Evolutionary conservation across 2,329 filamentous ascomycete species (phyloP), one percentile per base, ranked within the genome.

Genomic region (Fusarium haematococcum): DNA sequence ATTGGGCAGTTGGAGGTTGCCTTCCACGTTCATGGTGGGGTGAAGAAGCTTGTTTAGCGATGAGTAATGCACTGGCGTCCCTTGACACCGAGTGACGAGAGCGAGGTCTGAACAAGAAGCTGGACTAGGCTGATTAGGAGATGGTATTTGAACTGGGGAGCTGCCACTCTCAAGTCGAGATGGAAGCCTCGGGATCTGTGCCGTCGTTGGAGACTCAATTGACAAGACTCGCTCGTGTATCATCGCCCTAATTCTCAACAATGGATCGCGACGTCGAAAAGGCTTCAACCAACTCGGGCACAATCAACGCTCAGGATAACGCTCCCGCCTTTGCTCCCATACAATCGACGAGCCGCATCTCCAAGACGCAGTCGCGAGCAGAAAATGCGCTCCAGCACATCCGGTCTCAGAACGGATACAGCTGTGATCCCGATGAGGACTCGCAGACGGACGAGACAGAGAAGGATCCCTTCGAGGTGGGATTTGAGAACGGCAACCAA

Each of bases 401-500:
- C 32, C 80, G 83, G 27, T 87, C 85, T 18, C 83, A 86, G 52
- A 87, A 87, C 69, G 85, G 86, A 30, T 86, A 85, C 69, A 82
- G 85, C 57, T 82, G 83, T 39, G 82, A 83, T 68, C 68, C 63
- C 4, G 74, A 74, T 5, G 57, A 57, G 20, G 61, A 63, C 33
- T 63, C 61, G 35, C 61, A 50, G 30, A 56, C 61, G 14, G 61
- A 37, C 25, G 60, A 30, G 35, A 59, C 35, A 10, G 82, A 83
- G 14, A 84, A 83, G 63, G 85, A 88, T 59, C 83, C 85, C 0
- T 95, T 90, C 77, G 88, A 94, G 70, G 95, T 98, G 23, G 83
- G 83, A 8, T 98, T 93, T 89, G 93, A 96, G 43, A 90, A 90
- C 16, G 88, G 87, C 6, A 91, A 95, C 67, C 84, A 86, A 57